Percentiles rank a stretch among this genome's conserved stretches.
These are phyloP conservation scores for Nitzschia inconspicua DNA, from an alignment of 108 stramenopile genomes.

Conservation along the genomic window DNA sequence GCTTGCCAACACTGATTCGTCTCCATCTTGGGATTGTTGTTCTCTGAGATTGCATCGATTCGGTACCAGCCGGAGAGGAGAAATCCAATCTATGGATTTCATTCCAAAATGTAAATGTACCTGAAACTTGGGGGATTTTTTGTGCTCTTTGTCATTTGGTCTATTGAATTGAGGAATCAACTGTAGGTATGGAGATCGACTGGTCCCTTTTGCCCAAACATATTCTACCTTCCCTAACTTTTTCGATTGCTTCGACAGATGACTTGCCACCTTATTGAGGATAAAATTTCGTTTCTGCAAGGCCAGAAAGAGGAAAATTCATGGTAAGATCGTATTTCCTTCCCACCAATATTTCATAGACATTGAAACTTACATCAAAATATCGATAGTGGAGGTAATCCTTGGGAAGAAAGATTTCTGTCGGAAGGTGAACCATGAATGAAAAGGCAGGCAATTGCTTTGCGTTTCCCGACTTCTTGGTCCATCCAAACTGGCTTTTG, in stretches of 20 bases:
- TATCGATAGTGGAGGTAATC: slow-evolving; percentile 76
- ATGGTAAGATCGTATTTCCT: not conserved
- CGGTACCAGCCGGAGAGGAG: slow-evolving; percentile 70
- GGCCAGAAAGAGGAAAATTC: not conserved
- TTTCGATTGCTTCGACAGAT: slow-evolving; percentile 43
- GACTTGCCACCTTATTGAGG: slow-evolving; percentile 49
- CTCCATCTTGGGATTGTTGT: not conserved
- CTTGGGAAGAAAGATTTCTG: slow-evolving; percentile 48
- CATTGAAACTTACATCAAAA: slow-evolving; percentile 64
- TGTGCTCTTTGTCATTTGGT: no score
- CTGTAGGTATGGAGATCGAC: slow-evolving; percentile 41
- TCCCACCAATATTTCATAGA: not conserved
- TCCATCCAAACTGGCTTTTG: slow-evolving; percentile 35
- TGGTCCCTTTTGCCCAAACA: slow-evolving; percentile 46
- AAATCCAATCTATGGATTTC: slow-evolving; percentile 65
- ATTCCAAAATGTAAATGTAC: slow-evolving; percentile 76
- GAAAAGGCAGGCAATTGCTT: slow-evolving; percentile 67
- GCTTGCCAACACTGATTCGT: not conserved
- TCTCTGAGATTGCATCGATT: slow-evolving; percentile 65
- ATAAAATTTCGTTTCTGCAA: slow-evolving; percentile 72
- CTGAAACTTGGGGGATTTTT: slow-evolving; percentile 52
- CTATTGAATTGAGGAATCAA: no score
- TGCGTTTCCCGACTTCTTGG: slow-evolving; percentile 69
- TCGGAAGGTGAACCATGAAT: slow-evolving; percentile 50
- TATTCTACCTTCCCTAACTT: slow-evolving; percentile 20